Conservation (phyloP, 2,329 filamentous ascomycete species). For the Fusarium gaditjirri region DNA sequence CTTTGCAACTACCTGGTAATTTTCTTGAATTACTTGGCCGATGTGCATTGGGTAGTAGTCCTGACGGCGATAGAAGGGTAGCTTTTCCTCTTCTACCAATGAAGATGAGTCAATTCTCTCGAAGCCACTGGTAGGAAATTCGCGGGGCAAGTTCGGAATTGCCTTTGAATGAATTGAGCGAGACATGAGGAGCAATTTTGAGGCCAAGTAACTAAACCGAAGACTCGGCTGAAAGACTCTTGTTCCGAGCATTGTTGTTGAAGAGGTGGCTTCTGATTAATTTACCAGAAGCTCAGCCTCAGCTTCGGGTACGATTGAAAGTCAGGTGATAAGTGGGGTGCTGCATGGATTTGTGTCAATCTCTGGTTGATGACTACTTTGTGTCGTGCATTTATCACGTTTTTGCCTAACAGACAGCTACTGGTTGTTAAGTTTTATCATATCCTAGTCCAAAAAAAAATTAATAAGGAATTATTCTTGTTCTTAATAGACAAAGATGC, state of each 20-base stretch:
- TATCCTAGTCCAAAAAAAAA: too few species aligned
- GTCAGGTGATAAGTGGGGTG: not conserved
- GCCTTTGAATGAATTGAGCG: not conserved
- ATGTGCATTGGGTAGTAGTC: conserved; percentile 52
- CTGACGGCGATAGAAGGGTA: conserved; percentile 41
- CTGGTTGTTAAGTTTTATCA: too few species aligned
- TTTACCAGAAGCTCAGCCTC: not conserved
- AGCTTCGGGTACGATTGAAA: too few species aligned
- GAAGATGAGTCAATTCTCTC: conserved; percentile 2
- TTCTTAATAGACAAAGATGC: too few species aligned
- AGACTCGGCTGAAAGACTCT: accelerated
- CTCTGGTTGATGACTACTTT: too few species aligned
- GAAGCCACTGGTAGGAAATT: not conserved
- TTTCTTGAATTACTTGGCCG: conserved; percentile 47
- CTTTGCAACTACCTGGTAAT: conserved; percentile 54
- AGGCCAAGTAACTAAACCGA: accelerated
- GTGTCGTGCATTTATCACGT: too few species aligned
- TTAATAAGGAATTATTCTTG: too few species aligned
- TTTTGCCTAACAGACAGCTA: too few species aligned
- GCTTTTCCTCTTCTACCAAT: conserved; percentile 44
- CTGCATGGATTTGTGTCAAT: not conserved
- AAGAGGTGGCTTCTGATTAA: not conserved
- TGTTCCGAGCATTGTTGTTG: not conserved
- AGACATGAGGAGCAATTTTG: accelerated
- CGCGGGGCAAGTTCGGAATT: not conserved